Evolutionary conservation across 2,329 filamentous ascomycete genomes (phyloP), one percentile per base, ranked within the genome.

Genomic region (Thermochaetoides dissita): DNA sequence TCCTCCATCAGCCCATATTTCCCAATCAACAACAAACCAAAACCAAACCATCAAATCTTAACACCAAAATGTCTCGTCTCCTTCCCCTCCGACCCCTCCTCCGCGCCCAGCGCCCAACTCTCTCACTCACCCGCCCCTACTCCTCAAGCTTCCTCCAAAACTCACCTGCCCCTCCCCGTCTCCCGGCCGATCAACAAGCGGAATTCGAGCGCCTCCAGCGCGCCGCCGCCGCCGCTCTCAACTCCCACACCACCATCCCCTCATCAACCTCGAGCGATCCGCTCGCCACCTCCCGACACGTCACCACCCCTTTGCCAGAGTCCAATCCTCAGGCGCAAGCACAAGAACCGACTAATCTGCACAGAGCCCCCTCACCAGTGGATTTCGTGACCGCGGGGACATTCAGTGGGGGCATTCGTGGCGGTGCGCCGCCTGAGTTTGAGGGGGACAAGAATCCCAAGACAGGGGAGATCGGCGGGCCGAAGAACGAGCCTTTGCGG

Each of bases 381-480:
- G 40, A 17, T 29, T 31, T 38, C 36, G 41, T 35, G 39, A 51
- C 41, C 0, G 34, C 46, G 30, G 51, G 52, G 0, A 49, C 51
- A 6, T 53, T 54, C 11, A 53, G 76, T 46, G 76, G 79, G 44
- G 78, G 86, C 58, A 65, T 89, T 44, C 70, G 81, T 49, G 68
- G 78, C 49, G 89, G 89, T 32, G 81, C 87, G 36, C 74, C 79
- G 55, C 88, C 91, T 2, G 89, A 96, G 65, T 98, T 98, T 55
- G 79, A 89, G 52, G 91, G 91, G 45, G 88, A 96, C 41, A 72
- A 69, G 42, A 96, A 98, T 61, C 91, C 91, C 3, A 82, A 81
- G 68, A 98, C 91, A 1, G 91, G 91, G 24, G 91, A 98, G 69
- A 77, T 95, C 8, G 91, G 91, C 6, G 91, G 91, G 1, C 91